A percentile compares a stretch with the other conserved stretches of the same genome.
phyloP scores from a whole-genome alignment of 2,329 filamentous ascomycete species.

The Blastomyces silverae region DNA sequence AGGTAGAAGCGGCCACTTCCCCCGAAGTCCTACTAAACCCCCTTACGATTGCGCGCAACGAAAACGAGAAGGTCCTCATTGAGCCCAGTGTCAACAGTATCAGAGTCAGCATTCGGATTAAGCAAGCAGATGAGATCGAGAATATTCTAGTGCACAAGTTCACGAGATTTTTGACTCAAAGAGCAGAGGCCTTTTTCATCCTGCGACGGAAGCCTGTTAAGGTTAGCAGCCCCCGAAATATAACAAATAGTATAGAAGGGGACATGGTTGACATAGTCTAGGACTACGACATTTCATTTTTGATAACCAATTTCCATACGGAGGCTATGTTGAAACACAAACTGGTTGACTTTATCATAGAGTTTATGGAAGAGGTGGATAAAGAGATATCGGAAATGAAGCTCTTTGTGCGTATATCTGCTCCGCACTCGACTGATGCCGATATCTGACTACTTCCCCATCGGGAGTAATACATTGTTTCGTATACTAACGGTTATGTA shows the following conservation, averaged over 20 bases:
- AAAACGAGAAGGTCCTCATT: slow-evolving; percentile 93
- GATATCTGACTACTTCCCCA: neutral
- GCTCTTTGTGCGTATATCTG: slow-evolving; percentile 70
- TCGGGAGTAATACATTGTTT: slow-evolving; percentile 16
- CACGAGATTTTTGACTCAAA: slow-evolving; percentile 88
- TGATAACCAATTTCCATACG: slow-evolving; percentile 98
- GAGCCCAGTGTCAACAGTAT: slow-evolving; percentile 97
- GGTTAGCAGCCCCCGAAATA: slow-evolving; percentile 45
- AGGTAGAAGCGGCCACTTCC: slow-evolving; percentile 87
- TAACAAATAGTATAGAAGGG: slow-evolving; percentile 23
- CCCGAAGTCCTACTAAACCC: slow-evolving; percentile 92
- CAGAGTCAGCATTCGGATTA: slow-evolving; percentile 96
- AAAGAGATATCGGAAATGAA: slow-evolving; percentile 99
- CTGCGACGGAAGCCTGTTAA: slow-evolving; percentile 90
- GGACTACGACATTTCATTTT: slow-evolving; percentile 98
- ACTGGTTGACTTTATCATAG: slow-evolving; percentile 96
- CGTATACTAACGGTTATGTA: slow-evolving; percentile 41
- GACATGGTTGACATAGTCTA: slow-evolving; percentile 38
- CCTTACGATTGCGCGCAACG: slow-evolving; percentile 83
- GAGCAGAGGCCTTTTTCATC: slow-evolving; percentile 96
- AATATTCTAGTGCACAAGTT: slow-evolving; percentile 98
- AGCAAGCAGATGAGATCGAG: slow-evolving; percentile 98
- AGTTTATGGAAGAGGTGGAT: slow-evolving; percentile 99
- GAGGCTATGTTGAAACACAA: slow-evolving; percentile 99
- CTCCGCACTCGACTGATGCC: neutral